These are phyloP conservation scores for Neopestalotiopsis sp. DNA, from an alignment of 2,329 filamentous ascomycete species.

Conservation along the genomic window DNA sequence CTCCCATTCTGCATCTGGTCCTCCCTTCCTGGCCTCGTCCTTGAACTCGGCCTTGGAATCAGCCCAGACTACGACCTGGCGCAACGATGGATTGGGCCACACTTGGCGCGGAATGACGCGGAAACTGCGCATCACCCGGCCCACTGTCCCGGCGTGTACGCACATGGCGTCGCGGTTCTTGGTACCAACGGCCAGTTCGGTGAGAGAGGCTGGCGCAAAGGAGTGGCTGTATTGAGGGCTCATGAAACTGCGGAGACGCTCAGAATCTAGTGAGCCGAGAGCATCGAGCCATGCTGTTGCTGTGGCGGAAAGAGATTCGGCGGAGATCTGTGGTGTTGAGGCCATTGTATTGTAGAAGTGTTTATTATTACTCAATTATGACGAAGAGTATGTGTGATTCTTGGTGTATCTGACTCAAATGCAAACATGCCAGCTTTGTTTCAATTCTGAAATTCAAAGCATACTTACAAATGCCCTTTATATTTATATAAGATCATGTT, in stretches of 20 bases:
- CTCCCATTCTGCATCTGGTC: slow-evolving; percentile 29
- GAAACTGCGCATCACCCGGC: slow-evolving; percentile 25
- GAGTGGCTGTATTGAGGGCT: not conserved
- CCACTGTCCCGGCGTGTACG: not conserved
- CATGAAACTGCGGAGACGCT: not conserved
- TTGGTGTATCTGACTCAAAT: too few relatives aligned
- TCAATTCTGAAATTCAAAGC: too few relatives aligned
- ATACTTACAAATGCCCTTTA: too few relatives aligned
- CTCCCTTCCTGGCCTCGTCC: slow-evolving; percentile 31
- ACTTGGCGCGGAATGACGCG: slow-evolving; percentile 26
- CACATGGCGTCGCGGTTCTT: not conserved
- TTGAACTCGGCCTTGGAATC: slow-evolving; percentile 31
- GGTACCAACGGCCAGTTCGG: not conserved
- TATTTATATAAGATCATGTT: too few relatives aligned
- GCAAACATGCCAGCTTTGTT: too few relatives aligned
- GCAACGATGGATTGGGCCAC: slow-evolving; percentile 26
- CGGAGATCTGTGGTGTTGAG: not conserved
- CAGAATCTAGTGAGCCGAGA: not conserved
- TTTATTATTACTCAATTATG: not conserved
- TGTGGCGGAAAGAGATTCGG: not conserved
- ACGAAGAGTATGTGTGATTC: too few relatives aligned
- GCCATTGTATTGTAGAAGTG: not conserved
- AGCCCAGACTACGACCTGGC: slow-evolving; percentile 36
- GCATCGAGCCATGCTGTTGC: not conserved
- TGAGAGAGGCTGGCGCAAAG: not conserved